Evolutionary conservation across 306 rosid species (phyloP), one percentile per base, ranked within the genome.

Genomic region (Leucaena leucocephala): DNA sequence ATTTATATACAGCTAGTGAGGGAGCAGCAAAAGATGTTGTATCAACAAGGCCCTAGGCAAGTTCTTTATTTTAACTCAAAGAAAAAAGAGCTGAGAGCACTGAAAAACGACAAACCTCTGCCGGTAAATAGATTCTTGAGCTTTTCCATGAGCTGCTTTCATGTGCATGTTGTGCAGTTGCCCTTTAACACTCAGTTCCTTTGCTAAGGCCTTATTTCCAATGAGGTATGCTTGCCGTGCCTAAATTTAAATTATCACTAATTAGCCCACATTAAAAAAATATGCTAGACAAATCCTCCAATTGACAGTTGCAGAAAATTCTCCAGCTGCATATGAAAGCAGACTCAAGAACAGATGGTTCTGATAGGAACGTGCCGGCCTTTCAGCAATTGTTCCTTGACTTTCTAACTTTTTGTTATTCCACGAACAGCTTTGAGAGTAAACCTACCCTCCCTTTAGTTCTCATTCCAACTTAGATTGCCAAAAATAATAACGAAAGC

Each of bases 111-210:
- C 93, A 86, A 83, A 94, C 98, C 98, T 94, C 87, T 92, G 93
- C 40, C 95, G 95, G 80, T 92, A 94, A 76, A 94, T 94, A 66
- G 98, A 92, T 69, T 91, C 98, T 84, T 94, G 97, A 67, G 98
- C 97, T 76, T 93, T 92, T 77, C 90, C 97, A 80, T 94, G 98
- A 76, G 98, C 97, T 63, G 90, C 93, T 85, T 94, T 94, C 98
- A 92, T 94, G 68, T 88, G 97, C 90, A 88, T 84, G 87, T 89
- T 94, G 88, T 94, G 93, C 55, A 94, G 80, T 83, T 94, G 97
- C 80, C 97, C 98, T 83, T 94, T 92, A 21, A 59, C 93, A 67
- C 98, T 88, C 80, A 94, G 84, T 44, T 94, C 98, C 90, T 92
- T 94, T 67, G 98, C 98, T 52, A 92, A 83, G 76, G 98, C 94